Conservation (phyloP, 2,329 filamentous ascomycete species). For the Calonectria crousiana region DNA sequence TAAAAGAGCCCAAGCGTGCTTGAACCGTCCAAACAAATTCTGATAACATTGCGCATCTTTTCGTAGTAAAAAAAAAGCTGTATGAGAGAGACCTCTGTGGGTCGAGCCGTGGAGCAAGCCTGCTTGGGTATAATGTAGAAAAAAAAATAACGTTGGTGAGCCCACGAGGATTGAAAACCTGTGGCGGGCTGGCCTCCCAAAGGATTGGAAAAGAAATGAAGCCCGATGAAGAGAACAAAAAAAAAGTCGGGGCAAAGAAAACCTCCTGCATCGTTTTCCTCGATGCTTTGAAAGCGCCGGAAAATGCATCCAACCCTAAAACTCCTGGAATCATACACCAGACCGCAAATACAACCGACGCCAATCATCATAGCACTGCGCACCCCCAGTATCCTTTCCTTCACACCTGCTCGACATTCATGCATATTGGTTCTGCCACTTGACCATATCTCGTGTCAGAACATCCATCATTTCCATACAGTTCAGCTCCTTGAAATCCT, state of each 20-base stretch:
- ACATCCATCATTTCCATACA: conserved; percentile 93
- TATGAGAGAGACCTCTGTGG: conserved; percentile 6
- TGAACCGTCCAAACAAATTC: conserved; percentile 6
- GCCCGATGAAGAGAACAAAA: conserved; percentile 1
- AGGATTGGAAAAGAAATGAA: conserved; percentile 22
- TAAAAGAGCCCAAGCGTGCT: background rate
- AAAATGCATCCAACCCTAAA: conserved; percentile 37
- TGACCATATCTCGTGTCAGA: conserved; percentile 82
- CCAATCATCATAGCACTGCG: conserved; percentile 8
- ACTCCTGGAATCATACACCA: conserved; percentile 33
- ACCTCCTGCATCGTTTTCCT: conserved; percentile 31
- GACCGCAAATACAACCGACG: conserved; percentile 17
- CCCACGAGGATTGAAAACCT: conserved; percentile 15
- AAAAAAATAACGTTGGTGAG: conserved; percentile 11
- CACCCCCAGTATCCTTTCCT: background rate
- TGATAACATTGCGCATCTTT: conserved; percentile 21
- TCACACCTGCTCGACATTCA: conserved; percentile 36
- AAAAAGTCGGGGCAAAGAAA: conserved; percentile 18
- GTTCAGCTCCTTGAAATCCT: conserved; percentile 79
- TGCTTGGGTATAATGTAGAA: conserved; percentile 26
- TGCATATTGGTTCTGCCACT: conserved; percentile 83
- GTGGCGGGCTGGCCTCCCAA: background rate
- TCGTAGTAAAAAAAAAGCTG: conserved; percentile 16
- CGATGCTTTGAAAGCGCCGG: conserved; percentile 39
- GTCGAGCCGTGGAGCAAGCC: conserved; percentile 20